These are phyloP conservation scores for Leishmania martiniquensis DNA, from an alignment of 208 protist genomes.

Conservation along the genomic window DNA sequence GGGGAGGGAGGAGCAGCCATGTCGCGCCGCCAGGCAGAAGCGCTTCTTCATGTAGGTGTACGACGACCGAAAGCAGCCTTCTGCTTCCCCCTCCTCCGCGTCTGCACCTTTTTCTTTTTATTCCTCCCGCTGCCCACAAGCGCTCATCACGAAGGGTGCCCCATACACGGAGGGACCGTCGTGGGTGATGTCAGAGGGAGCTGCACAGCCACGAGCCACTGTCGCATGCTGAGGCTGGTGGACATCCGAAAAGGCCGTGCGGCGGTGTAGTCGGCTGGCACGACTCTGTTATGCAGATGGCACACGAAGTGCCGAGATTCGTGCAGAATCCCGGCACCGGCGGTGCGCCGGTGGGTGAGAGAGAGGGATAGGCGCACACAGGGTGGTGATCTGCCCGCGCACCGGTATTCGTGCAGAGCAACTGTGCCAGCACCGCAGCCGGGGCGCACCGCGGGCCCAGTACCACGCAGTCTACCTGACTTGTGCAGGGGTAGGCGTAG, in stretches of 20 bases:
- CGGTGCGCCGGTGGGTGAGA: neutral
- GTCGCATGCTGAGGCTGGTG: slow-evolving; percentile 10
- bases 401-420: slow-evolving; percentile 32
- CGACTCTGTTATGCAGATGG: slow-evolving; percentile 29
- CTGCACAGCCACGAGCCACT: slow-evolving; percentile 16
- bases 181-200: neutral
- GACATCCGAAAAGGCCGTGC: slow-evolving; percentile 15
- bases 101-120: neutral
- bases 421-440: slow-evolving; percentile 14
- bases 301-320: slow-evolving; percentile 26
- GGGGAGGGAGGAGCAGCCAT: neutral
- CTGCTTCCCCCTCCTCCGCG: too few species aligned
- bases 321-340: slow-evolving; percentile 38
- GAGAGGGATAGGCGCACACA: slow-evolving; percentile 23
- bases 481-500: slow-evolving; percentile 28
- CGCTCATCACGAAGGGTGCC: neutral
- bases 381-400: neutral
- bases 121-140: neutral
- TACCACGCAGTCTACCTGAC: slow-evolving; percentile 44
- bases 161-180: neutral
- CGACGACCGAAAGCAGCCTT: neutral
- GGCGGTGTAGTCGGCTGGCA: slow-evolving; percentile 3
- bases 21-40: neutral
- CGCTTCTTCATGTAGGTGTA: neutral
- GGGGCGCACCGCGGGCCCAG: slow-evolving; percentile 31